Percentiles rank a stretch among this genome's conserved stretches.
These are phyloP conservation scores for Aspergillus coremiiformis DNA, from an alignment of 495 filamentous ascomycete genomes.

Conservation along the genomic window DNA sequence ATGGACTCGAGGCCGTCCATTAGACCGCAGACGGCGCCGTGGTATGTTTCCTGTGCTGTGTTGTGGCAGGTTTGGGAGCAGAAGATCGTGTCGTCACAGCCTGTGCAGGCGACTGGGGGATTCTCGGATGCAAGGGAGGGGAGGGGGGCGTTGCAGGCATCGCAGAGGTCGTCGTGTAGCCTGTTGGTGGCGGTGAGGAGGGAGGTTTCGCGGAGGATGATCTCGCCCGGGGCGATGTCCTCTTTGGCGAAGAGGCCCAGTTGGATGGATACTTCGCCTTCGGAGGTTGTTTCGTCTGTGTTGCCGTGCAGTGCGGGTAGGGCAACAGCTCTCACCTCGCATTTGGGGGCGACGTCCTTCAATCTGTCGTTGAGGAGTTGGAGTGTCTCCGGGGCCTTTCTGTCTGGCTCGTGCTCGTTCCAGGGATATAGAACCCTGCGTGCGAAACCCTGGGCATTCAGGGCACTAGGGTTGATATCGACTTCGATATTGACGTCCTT, in stretches of 20 bases:
- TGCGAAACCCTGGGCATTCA: slow-evolving; percentile 68
- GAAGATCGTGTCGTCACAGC: slow-evolving; percentile 79
- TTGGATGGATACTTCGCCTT: slow-evolving; percentile 49
- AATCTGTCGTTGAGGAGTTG: slow-evolving; percentile 59
- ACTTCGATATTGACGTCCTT: slow-evolving; percentile 6
- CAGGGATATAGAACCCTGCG: slow-evolving; percentile 88
- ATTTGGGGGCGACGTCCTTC: slow-evolving; percentile 54
- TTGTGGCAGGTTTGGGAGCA: slow-evolving; percentile 69
- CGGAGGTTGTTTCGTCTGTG: slow-evolving; percentile 12
- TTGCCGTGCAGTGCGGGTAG: slow-evolving; percentile 58
- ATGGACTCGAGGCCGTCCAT: slow-evolving; percentile 67
- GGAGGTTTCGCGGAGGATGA: slow-evolving; percentile 70
- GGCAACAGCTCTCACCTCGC: slow-evolving; percentile 61
- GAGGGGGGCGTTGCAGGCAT: slow-evolving; percentile 72
- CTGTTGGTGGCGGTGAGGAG: slow-evolving; percentile 77
- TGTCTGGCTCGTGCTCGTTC: slow-evolving; percentile 84
- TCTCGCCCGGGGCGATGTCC: slow-evolving; percentile 68
- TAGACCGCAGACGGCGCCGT: slow-evolving; percentile 77
- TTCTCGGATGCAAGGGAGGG: slow-evolving; percentile 48
- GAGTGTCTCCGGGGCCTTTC: slow-evolving; percentile 63
- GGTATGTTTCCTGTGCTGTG: slow-evolving; percentile 66
- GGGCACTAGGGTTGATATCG: slow-evolving; percentile 41
- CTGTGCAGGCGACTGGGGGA: slow-evolving; percentile 53
- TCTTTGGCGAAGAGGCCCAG: slow-evolving; percentile 83
- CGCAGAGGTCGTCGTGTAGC: slow-evolving; percentile 72